Base-by-base conservation (phyloP, 2,329 filamentous ascomycete species). In the Zasmidium citrigriseum region DNA sequence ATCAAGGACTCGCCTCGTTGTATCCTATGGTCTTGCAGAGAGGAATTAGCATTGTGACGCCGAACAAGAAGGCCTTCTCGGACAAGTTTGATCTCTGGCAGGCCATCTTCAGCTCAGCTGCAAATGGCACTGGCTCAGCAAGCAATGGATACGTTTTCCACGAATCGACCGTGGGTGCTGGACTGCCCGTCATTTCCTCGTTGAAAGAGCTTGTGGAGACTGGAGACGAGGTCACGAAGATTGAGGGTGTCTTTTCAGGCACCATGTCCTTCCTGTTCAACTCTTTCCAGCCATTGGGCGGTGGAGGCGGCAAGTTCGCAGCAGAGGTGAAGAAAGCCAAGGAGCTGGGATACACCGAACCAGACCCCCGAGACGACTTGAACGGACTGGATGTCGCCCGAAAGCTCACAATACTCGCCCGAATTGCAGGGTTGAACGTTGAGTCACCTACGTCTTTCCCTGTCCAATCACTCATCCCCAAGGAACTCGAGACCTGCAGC, bases 181-280 rank as follows among this genome's bases (percentile, higher is more conserved):
- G 95, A 3, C 83, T 99, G 51, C 95, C 95, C 4, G 89, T 98
- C 59, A 89, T 99, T 68, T 96, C 91, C 44, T 97, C 95, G 0
- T 80, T 99, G 64, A 93, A 92, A 72, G 95, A 99, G 69, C 83
- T 99, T n/a, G 85, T 97, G 22, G 89, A 93, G 63, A 99, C 95
- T 1, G 95, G 95, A 45, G 95, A 99, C 72, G 83, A 91, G 73
- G 89, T 99, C 4, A 91, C 85, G 55, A 93, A 89, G 78, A 96
- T 99, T 67, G 93, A 98, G 78, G 95, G 95, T 65, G 93, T 99
- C 52, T 98, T 99, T 79, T 96, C 91, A 61, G 95, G 95, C 64
- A 99, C 95, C 55, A 93, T 99, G 86, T 96, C 90, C 41, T 99
- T 97, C 82, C 83, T 99, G 44, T 98, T 99, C 86, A 98, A 98